Percentiles rank a stretch among this genome's conserved stretches.
phyloP scores from a whole-genome alignment of 345 rosid genomes.

The Rhizophora apiculata region DNA sequence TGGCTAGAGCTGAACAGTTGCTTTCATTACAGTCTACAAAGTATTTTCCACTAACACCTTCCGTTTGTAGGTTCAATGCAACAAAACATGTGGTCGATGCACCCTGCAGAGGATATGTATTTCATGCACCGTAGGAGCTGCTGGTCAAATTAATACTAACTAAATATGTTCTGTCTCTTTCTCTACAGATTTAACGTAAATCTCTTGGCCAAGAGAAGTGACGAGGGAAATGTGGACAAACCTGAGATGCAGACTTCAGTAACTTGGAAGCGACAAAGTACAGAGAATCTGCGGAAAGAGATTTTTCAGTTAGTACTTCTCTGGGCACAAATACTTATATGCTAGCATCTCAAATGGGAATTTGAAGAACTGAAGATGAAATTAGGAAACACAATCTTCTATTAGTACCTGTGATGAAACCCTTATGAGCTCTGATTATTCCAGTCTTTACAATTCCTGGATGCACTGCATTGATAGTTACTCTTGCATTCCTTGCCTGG shows the following conservation, averaged over 20 bases:
- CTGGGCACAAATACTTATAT: neutral
- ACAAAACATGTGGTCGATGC: conserved; percentile 93
- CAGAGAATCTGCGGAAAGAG: conserved; percentile 66
- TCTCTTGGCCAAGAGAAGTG: conserved; percentile 5
- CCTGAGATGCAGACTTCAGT: conserved; percentile 78
- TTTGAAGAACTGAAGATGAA: neutral
- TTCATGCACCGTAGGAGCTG: neutral
- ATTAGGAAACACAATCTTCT: neutral
- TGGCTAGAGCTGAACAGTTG: conserved; percentile 63
- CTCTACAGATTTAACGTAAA: neutral
- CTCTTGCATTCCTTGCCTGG: conserved; percentile 77
- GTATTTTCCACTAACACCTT: conserved; percentile 64
- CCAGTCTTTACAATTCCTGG: conserved; percentile 97
- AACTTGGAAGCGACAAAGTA: conserved; percentile 87
- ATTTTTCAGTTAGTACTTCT: neutral
- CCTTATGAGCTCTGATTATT: conserved; percentile 76
- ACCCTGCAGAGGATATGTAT: conserved; percentile 44
- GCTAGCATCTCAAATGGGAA: neutral
- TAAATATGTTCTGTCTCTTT: neutral
- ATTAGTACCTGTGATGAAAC: conserved; percentile 64
- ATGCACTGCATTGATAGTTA: conserved; percentile 82
- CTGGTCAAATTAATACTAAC: neutral
- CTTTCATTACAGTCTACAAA: conserved; percentile 88
- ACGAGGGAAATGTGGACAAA: conserved; percentile 22
- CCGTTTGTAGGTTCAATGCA: conserved; percentile 61